Base-by-base conservation (phyloP, 257 asterid species). In the Solanum sparsipilum region DNA sequence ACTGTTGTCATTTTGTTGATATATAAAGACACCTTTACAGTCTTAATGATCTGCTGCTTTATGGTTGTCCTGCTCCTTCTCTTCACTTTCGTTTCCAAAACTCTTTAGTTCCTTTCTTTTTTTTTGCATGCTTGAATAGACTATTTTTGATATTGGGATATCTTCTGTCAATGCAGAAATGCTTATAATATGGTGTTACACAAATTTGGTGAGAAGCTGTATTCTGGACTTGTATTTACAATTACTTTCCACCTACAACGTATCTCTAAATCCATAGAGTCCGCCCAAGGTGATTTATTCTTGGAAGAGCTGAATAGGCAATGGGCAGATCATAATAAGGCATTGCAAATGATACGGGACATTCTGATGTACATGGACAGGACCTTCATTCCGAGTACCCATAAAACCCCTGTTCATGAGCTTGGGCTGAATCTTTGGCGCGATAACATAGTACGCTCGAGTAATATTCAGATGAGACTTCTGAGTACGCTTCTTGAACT, bases 341-440 rank as follows among this genome's bases (percentile, higher is more conserved):
- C 98, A 84, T 87, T 96, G 90, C 96, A 94, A 91, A 93, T 92
- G 96, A 94, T 96, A 79, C 96, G 98, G 18, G 98, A 95, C 92
- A 94, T 96, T 87, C 88, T 96, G 86, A 94, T 95, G 98, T 96
- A 95, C 93, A 94, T 95, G 99, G 99, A 96, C 90, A 88, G 97
- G 83, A 96, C 98, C 83, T 95, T 94, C 87, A 92, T 94, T 73
- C 96, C 93, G 1, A 92, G 95, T 93, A 90, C 89, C 88, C 94
- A 91, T 87, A 95, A 94, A 90, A 94, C 93, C 81, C 93, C 95
- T 20, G 96, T 96, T 87, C 94, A 94, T 87, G 99, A 96, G 90
- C 98, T 96, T 73, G 99, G 99, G 86, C 94, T 96, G 70, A 95
- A 94, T 90, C 94, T 96, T 48, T 96, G 98, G 99, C 91, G 98